Conservation (phyloP, 169 alveolate genomes). For the Cystoisospora suis region DNA sequence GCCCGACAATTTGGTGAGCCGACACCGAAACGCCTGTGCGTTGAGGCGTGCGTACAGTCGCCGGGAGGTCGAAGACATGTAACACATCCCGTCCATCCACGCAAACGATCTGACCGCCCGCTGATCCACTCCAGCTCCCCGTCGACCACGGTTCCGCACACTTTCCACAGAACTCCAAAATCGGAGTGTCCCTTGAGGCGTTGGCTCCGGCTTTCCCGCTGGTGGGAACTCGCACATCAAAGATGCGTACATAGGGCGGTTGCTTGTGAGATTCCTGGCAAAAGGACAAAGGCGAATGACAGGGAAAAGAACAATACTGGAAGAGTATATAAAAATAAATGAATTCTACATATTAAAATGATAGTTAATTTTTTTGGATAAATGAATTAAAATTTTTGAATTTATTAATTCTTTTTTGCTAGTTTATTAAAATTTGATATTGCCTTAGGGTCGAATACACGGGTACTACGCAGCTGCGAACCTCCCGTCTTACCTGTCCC, state of each 20-base stretch:
- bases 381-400: no score
- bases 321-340: no score
- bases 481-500: slow-evolving; percentile 21
- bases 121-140: not conserved
- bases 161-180: slow-evolving; percentile 7
- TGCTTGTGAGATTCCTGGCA: slow-evolving; percentile 8
- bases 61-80: slow-evolving; percentile 4
- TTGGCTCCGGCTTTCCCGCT: not conserved
- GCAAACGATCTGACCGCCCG: not conserved
- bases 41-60: not conserved
- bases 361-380: no score
- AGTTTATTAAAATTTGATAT: no score
- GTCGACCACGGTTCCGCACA: not conserved
- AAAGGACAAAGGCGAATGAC: not conserved
- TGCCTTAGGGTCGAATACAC: no score
- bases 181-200: not conserved
- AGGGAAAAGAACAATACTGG: not conserved
- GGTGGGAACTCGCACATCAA: slow-evolving; percentile 12
- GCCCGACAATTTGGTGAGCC: not conserved
- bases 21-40: not conserved
- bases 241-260: slow-evolving; percentile 14
- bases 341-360: no score
- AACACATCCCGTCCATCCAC: slow-evolving; percentile 13
- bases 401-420: no score
- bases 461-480: no score